Evolutionary conservation across 2,329 filamentous ascomycete species (phyloP).

Genomic region (Penicillium polonicum): DNA sequence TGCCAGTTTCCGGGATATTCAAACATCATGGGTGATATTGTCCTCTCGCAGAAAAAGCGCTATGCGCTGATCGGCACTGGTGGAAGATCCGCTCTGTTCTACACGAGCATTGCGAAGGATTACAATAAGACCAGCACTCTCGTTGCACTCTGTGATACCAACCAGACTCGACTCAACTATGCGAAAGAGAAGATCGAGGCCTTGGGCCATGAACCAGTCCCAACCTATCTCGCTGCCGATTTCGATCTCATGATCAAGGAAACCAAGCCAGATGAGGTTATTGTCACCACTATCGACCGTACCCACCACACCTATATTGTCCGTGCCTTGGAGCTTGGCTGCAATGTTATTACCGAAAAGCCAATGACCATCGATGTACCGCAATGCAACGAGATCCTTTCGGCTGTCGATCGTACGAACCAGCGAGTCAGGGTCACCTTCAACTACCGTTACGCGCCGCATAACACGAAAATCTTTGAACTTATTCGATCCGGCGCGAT

Average conservation of each 20-base stretch:
- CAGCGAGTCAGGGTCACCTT: conserved; percentile 58
- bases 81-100: conserved; percentile 20
- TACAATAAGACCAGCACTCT: conserved; percentile 15
- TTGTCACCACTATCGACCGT: conserved; percentile 63
- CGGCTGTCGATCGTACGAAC: conserved; percentile 53
- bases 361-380: conserved; percentile 63
- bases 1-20: background rate
- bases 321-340: conserved; percentile 58
- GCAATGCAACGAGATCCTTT: conserved; percentile 56
- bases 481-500: conserved; percentile 56
- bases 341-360: conserved; percentile 63
- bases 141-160: conserved; percentile 22
- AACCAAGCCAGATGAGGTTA: conserved; percentile 59
- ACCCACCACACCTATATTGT: conserved; percentile 62
- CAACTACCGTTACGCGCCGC: conserved; percentile 66
- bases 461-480: conserved; percentile 61
- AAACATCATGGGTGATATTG: background rate
- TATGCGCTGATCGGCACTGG: conserved; percentile 33
- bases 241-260: conserved; percentile 59
- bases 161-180: conserved; percentile 21
- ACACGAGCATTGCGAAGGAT: conserved; percentile 18
- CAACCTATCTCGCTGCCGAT: conserved; percentile 54
- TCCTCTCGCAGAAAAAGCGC: conserved; percentile 19
- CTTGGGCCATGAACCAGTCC: conserved; percentile 51
- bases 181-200: conserved; percentile 16